These are phyloP conservation scores for Blastobotrys americana DNA, from an alignment of 805 yeast genomes.

Conservation along the genomic window DNA sequence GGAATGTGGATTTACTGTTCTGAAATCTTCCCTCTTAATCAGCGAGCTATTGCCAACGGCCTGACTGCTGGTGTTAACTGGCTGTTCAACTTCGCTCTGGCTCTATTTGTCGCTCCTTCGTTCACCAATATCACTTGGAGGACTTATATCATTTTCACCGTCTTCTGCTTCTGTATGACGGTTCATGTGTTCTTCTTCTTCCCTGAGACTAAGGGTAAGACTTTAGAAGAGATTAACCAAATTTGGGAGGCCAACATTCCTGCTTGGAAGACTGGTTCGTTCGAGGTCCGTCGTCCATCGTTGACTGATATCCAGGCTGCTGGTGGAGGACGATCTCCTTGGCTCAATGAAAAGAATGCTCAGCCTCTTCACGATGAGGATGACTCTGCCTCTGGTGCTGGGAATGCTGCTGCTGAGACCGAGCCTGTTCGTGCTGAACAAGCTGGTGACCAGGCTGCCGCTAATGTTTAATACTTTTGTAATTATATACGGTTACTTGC, in stretches of 20 bases:
- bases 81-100: constrained; percentile 42
- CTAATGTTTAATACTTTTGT: background rate
- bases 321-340: constrained; percentile 28
- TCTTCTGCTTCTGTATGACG: constrained; percentile 43
- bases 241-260: constrained; percentile 48
- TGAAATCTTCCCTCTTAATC: constrained; percentile 39
- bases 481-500: too few relatives aligned
- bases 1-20: constrained; percentile 41
- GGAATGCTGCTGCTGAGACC: too few relatives aligned
- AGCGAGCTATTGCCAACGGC: constrained; percentile 46
- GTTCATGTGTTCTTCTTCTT: constrained; percentile 32
- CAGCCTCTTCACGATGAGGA: constrained; percentile 4
- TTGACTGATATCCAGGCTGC: constrained; percentile 22
- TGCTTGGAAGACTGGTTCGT: constrained; percentile 68
- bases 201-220: constrained; percentile 24
- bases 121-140: constrained; percentile 43
- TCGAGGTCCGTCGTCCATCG: constrained; percentile 15
- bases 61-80: constrained; percentile 36
- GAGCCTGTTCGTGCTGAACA: too few relatives aligned
- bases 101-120: constrained; percentile 48
- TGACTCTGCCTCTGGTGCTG: too few relatives aligned
- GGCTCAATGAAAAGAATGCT: constrained; percentile 16
- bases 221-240: constrained; percentile 34
- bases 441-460: background rate
- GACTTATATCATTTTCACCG: constrained; percentile 54